Conservation (phyloP, 1,139 yeast genomes). For the Lodderomyces jiufengensis region DNA sequence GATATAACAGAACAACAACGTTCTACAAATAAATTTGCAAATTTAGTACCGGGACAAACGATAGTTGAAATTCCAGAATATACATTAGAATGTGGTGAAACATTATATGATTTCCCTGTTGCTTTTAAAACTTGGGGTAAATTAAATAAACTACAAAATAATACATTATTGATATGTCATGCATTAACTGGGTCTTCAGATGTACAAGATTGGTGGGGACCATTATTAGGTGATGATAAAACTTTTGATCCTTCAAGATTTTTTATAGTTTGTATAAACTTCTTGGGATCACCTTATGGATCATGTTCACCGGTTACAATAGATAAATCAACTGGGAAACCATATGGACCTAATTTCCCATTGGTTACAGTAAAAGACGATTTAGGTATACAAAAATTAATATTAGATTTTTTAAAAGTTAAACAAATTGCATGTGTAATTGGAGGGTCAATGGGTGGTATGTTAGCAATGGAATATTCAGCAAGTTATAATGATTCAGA, state of each 20-base stretch:
- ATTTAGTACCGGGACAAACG: conserved; percentile 74
- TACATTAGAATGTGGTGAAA: conserved; percentile 79
- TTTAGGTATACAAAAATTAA: conserved; percentile 70
- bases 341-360: conserved; percentile 94
- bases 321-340: conserved; percentile 66
- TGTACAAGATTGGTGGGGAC: conserved; percentile 99
- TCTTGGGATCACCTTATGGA: conserved; percentile 95
- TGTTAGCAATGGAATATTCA: conserved; percentile 85
- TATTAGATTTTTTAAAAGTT: conserved; percentile 73
- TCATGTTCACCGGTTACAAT: conserved; percentile 86
- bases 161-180: conserved; percentile 85
- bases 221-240: conserved; percentile 76
- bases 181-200: conserved; percentile 95
- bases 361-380: conserved; percentile 90
- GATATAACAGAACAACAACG: conserved; percentile 48
- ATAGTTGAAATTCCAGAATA: conserved; percentile 78
- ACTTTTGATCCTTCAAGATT: conserved; percentile 90
- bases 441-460: conserved; percentile 99
- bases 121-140: conserved; percentile 97
- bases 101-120: conserved; percentile 70
- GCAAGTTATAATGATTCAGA: conserved; percentile 63
- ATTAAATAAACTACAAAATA: conserved; percentile 61
- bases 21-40: conserved; percentile 59
- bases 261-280: conserved; percentile 81
- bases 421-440: conserved; percentile 75